These are phyloP conservation scores for Triticum dicoccoides DNA, from an alignment of 176 grass and related monocot species.

Conservation along the genomic window DNA sequence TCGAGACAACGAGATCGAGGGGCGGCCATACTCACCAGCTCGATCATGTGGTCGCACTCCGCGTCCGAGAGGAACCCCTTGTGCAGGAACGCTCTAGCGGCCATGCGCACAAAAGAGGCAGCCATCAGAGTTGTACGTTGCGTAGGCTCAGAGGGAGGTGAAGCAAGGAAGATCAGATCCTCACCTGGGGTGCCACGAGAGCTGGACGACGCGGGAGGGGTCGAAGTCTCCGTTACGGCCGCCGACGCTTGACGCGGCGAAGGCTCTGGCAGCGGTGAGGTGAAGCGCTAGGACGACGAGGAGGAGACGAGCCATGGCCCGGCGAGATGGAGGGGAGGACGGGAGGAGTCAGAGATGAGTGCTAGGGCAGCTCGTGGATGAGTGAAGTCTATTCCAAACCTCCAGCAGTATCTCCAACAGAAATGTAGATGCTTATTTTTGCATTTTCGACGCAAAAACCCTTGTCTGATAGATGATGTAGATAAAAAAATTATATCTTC, in stretches of 20 bases:
- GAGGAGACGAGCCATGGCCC: constrained; percentile 34
- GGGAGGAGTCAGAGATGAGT: neutral
- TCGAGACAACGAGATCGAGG: constrained; percentile 15
- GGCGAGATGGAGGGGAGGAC: constrained; percentile 14
- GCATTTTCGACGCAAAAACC: no score
- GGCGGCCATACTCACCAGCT: constrained; percentile 43
- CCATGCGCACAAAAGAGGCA: neutral
- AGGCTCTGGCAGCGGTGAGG: neutral
- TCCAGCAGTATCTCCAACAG: no score
- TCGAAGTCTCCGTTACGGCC: constrained; percentile 33
- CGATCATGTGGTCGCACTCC: constrained; percentile 81
- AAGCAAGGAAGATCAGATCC: constrained; percentile 22
- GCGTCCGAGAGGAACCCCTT: constrained; percentile 71
- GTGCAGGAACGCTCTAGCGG: constrained; percentile 67
- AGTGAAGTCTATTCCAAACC: no score
- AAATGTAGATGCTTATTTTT: no score
- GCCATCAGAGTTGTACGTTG: neutral
- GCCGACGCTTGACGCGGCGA: neutral
- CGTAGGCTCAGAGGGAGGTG: neutral
- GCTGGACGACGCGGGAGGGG: constrained; percentile 62
- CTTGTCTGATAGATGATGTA: no score
- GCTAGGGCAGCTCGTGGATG: neutral
- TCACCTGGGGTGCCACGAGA: constrained; percentile 83
- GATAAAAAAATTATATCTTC: no score
- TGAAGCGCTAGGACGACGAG: constrained; percentile 17